phyloP scores from a whole-genome alignment of 2,329 filamentous ascomycete genomes.

The Colletotrichum falcatum region DNA sequence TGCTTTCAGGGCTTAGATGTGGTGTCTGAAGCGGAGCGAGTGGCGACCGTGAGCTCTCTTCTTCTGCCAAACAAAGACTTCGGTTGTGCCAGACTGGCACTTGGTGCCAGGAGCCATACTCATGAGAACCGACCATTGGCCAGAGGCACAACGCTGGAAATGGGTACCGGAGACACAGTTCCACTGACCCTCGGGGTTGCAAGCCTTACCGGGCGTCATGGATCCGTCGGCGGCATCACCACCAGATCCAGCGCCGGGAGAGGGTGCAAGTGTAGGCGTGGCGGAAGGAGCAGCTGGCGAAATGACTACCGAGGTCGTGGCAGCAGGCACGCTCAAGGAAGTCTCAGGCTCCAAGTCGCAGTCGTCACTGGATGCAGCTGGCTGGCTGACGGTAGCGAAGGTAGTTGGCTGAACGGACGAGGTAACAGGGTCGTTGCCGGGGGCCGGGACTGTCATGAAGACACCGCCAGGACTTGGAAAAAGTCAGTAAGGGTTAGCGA shows the following conservation, averaged over 20 bases:
- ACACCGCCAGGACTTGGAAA: conserved; percentile 56
- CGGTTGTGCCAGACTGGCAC: conserved; percentile 54
- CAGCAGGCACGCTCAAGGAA: conserved; percentile 18
- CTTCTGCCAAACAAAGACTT: conserved; percentile 45
- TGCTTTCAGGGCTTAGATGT: conserved; percentile 13
- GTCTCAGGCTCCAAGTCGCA: background rate
- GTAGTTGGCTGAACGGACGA: conserved; percentile 42
- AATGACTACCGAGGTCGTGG: conserved; percentile 15
- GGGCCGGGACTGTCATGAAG: conserved; percentile 52
- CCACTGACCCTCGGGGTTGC: conserved; percentile 67
- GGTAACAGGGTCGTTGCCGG: conserved; percentile 40
- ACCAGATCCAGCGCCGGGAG: conserved; percentile 24
- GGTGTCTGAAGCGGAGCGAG: conserved; percentile 30
- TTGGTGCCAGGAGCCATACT: conserved; percentile 65
- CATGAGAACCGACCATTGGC: conserved; percentile 63
- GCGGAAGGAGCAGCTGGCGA: conserved; percentile 8
- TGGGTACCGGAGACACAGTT: conserved; percentile 67
- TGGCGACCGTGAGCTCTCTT: conserved; percentile 38
- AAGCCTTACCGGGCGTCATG: conserved; percentile 56
- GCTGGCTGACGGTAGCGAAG: conserved; percentile 44
- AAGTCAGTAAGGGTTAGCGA: conserved; percentile 41
- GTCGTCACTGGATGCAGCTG: conserved; percentile 43
- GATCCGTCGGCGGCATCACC: conserved; percentile 45
- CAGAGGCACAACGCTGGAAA: conserved; percentile 74
- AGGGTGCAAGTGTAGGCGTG: background rate